phyloP scores from a whole-genome alignment of 1,284 basidiomycete species.

The Malassezia caprae region DNA sequence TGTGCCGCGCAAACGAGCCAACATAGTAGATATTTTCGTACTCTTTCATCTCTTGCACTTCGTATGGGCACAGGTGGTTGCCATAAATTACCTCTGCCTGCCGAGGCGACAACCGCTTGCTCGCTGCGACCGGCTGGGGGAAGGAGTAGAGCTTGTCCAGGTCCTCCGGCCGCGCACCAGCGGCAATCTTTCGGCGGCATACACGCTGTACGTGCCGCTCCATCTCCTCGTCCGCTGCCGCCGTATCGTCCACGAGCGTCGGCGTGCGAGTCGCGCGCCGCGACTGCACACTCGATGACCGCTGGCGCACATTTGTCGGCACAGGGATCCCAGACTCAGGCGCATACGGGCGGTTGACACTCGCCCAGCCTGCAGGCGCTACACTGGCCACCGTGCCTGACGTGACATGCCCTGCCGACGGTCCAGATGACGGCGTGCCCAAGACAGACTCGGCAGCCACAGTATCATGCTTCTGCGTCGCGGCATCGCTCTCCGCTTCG shows the following conservation, averaged over 20 bases:
- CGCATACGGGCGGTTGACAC: background rate
- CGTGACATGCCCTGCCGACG: background rate
- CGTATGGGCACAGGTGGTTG: conserved; percentile 55
- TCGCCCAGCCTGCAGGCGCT: background rate
- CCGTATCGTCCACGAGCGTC: conserved; percentile 63
- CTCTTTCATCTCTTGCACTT: conserved; percentile 82
- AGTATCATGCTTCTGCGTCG: background rate
- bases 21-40: conserved; percentile 74
- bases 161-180: conserved; percentile 67
- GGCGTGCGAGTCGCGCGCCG: conserved; percentile 16
- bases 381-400: background rate
- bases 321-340: background rate
- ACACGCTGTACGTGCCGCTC: conserved; percentile 80
- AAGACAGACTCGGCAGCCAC: background rate
- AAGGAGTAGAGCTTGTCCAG: conserved; percentile 81
- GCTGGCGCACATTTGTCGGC: conserved; percentile 12
- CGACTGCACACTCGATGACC: conserved; percentile 1
- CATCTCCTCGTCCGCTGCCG: conserved; percentile 92
- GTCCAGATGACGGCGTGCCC: background rate
- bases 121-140: conserved; percentile 74
- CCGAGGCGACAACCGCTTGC: conserved; percentile 60
- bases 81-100: conserved; percentile 50
- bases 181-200: conserved; percentile 73
- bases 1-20: conserved; percentile 52
- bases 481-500: background rate